Evolutionary conservation across 2,329 filamentous ascomycete species (phyloP).

Genomic region (Colletotrichum shisoi): DNA sequence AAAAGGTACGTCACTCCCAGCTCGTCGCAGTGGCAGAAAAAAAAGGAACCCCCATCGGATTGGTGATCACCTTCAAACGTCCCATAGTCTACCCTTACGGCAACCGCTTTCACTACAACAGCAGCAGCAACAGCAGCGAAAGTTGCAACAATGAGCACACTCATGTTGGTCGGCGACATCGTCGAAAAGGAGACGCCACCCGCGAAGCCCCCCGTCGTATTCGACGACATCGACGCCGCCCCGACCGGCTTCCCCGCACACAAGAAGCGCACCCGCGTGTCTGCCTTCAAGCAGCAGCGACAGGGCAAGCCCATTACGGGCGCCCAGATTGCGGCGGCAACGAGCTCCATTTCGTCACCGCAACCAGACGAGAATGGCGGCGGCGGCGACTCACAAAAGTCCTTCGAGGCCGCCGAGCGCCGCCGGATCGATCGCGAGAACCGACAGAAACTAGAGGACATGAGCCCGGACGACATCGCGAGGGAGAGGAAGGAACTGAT

Average conservation of each 20-base stretch:
- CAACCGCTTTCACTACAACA: too few species aligned
- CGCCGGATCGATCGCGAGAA: slow-evolving; percentile 85
- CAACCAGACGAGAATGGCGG: slow-evolving; percentile 20
- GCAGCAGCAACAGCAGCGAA: neutral
- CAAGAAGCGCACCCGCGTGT: slow-evolving; percentile 76
- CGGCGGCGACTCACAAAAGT: slow-evolving; percentile 35
- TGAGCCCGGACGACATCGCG: slow-evolving; percentile 84
- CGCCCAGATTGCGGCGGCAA: slow-evolving; percentile 38
- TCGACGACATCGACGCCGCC: slow-evolving; percentile 65
- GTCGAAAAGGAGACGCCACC: slow-evolving; percentile 73
- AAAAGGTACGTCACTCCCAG: slow-evolving; percentile 24
- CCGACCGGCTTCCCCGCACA: slow-evolving; percentile 86
- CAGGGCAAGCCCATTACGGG: slow-evolving; percentile 46
- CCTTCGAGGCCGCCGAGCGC: slow-evolving; percentile 66
- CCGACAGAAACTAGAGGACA: slow-evolving; percentile 71
- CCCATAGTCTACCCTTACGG: neutral
- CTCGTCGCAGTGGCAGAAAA: neutral
- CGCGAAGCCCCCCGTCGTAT: slow-evolving; percentile 66
- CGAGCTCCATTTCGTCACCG: slow-evolving; percentile 6
- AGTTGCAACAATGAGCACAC: slow-evolving; percentile 45
- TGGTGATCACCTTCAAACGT: neutral
- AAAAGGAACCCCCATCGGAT: slow-evolving; percentile 4
- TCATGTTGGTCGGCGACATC: slow-evolving; percentile 76
- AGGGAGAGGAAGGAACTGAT: slow-evolving; percentile 83
- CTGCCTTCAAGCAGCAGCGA: slow-evolving; percentile 80